Conservation (phyloP, 768 basidiomycete genomes). For the Naganishia vaughanmartiniae region DNA sequence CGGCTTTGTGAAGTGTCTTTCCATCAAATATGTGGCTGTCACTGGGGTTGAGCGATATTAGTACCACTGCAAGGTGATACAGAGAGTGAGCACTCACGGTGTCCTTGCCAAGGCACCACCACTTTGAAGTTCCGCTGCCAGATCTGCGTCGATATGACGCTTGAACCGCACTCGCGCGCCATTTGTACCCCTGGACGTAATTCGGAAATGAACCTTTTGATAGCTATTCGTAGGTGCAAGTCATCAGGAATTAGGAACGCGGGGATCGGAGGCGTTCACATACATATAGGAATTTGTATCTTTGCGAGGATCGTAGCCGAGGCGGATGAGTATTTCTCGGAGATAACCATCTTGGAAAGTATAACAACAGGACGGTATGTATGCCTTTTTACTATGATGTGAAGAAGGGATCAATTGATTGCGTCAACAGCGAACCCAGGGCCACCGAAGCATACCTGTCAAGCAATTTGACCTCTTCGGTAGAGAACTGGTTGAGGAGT, state of each 20-base stretch:
- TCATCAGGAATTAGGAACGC: not conserved
- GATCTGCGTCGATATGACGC: slow-evolving; percentile 16
- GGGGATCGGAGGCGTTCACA: slow-evolving; percentile 45
- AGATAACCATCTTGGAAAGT: slow-evolving; percentile 92
- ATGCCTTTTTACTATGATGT: slow-evolving; percentile 66
- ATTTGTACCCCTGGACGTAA: slow-evolving; percentile 1
- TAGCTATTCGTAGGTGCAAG: slow-evolving; percentile 62
- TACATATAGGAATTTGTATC: slow-evolving; percentile 73
- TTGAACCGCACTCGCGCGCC: slow-evolving; percentile 2
- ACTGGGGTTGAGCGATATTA: not conserved
- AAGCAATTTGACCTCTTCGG: slow-evolving; percentile 67
- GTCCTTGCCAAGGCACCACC: not conserved
- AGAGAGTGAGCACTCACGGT: not conserved
- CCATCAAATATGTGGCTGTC: slow-evolving; percentile 87
- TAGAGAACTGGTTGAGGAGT: slow-evolving; percentile 74
- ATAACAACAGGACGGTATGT: slow-evolving; percentile 78
- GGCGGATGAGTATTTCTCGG: slow-evolving; percentile 80
- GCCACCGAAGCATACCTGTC: slow-evolving; percentile 61
- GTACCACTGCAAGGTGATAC: not conserved
- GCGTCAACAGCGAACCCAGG: not conserved
- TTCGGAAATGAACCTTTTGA: slow-evolving; percentile 79
- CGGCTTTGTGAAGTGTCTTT: slow-evolving; percentile 70
- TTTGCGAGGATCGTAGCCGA: slow-evolving; percentile 84
- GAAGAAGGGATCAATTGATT: not conserved
- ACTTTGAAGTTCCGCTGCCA: slow-evolving; percentile 5